phyloP scores from a whole-genome alignment of 371 early-diverging fungal genomes.

The Saksenaea oblongispora region DNA sequence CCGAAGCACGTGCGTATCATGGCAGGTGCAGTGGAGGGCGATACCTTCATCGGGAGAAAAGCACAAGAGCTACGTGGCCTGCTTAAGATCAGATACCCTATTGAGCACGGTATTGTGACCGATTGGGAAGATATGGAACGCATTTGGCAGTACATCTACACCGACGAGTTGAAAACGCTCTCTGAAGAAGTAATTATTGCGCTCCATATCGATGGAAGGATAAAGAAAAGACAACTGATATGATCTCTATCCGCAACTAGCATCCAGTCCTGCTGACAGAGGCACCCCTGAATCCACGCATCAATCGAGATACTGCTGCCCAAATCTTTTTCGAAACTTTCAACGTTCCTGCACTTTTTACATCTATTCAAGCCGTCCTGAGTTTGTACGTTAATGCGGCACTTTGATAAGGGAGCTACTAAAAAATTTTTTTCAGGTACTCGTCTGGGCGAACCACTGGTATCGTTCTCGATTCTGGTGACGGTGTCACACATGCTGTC shows the following conservation, averaged over 20 bases:
- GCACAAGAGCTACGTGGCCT: conserved; percentile 94
- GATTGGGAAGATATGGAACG: conserved; percentile 98
- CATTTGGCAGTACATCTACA: conserved; percentile 95
- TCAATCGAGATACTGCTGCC: conserved; percentile 88
- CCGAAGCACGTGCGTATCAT: conserved; percentile 94
- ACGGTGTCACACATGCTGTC: conserved; percentile 93
- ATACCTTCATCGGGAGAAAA: conserved; percentile 89
- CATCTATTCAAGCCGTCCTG: conserved; percentile 94
- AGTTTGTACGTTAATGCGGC: conserved; percentile 66
- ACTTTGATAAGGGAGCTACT: neutral
- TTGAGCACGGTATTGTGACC: conserved; percentile 95
- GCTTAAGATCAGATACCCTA: conserved; percentile 89
- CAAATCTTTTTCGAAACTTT: conserved; percentile 98
- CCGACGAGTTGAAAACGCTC: conserved; percentile 80
- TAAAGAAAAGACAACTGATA: neutral
- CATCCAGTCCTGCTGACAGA: conserved; percentile 96
- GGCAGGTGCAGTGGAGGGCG: conserved; percentile 97
- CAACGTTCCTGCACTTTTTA: conserved; percentile 93
- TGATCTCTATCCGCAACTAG: conserved; percentile 32
- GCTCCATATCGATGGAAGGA: neutral
- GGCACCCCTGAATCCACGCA: conserved; percentile 90
- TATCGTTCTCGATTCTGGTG: conserved; percentile 91
- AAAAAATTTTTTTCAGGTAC: conserved; percentile 48
- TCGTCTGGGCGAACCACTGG: conserved; percentile 97
- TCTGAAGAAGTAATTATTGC: neutral